Conservation (phyloP, 306 rosid genomes). For the Cucurbita ficifolia region DNA sequence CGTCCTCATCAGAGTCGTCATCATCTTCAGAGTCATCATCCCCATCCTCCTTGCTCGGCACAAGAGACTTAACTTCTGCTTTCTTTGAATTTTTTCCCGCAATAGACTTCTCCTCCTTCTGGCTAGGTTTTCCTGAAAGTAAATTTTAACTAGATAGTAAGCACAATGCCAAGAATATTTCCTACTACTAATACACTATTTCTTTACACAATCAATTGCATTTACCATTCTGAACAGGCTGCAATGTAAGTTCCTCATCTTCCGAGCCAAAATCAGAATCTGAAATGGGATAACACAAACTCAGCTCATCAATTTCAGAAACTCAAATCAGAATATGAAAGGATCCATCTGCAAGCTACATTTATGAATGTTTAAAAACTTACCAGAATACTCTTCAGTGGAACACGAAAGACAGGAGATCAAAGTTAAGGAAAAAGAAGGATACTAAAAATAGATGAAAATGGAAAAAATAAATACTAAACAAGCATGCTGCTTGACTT, state of each 20-base stretch:
- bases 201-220: not conserved
- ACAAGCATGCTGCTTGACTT: not conserved
- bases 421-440: conserved; percentile 25
- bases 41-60: conserved; percentile 33
- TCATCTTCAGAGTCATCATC: conserved; percentile 28
- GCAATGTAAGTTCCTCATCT: conserved; percentile 22
- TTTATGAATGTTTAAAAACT: not conserved
- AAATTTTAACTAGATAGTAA: not conserved
- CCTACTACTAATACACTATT: not conserved
- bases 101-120: conserved; percentile 19
- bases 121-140: conserved; percentile 31
- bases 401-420: conserved; percentile 6
- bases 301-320: not conserved
- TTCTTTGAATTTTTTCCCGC: conserved; percentile 27
- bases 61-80: conserved; percentile 37
- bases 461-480: not conserved
- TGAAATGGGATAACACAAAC: conserved; percentile 1
- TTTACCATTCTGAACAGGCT: conserved; percentile 41
- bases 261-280: conserved; percentile 22
- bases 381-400: conserved; percentile 33
- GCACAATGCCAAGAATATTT: not conserved
- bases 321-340: not conserved
- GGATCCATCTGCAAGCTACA: not conserved
- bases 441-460: not conserved
- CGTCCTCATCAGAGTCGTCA: conserved; percentile 8